Evolutionary conservation across 257 asterid species (phyloP), one percentile per base, ranked within the genome.

Genomic region (Buddleja alternifolia): DNA sequence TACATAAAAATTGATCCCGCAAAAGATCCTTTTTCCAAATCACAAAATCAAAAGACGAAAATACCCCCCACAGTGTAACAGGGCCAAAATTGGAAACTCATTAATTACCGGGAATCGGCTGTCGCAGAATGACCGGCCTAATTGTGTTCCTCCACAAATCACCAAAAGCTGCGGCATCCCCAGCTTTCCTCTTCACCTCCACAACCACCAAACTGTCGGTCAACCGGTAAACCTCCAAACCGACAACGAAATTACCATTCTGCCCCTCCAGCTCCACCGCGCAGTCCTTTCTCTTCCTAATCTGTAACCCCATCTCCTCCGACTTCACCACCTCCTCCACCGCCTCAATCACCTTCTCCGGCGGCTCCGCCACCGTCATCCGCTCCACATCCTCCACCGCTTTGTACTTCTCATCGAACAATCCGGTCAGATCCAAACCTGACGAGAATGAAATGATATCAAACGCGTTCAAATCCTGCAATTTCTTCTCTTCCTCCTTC

Each of bases 371-470:
- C 61, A 76, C 83, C 72, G 81, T 81, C 37, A 90, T 9, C 66
- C 93, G 71, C 14, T 86, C 88, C 2, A 84, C 88, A 32, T 83
- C 83, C 29, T 71, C 83, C 44, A 44, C 66, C 9, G 84, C 52
- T 19, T 42, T 48, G 47, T n/a, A 60, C 16, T 77, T 66, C 0
- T 77, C 67, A 2, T 84, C 80, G 80, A 93, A 82, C 82, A 93
- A 40, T 2, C 90, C 92, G 1, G 90, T 75, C 1, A 93, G 84
- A 60, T 93, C 82, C 48, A 93, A 73, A 6, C 97, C 99, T 0
- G 88, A 73, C 0, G 96, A 88, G 78, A 93, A 87, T 0, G 96
- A 90, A 17, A 93, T 93, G 0, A 90, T 73, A 34, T 88, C 96
- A 10, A 93, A 93, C 1, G 99, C 97, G 75, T 86, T 93, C 73